A percentile compares a stretch with the other conserved stretches of the same genome.
These are phyloP conservation scores for Candida easanensis DNA, from an alignment of 805 yeast species.

Conservation along the genomic window DNA sequence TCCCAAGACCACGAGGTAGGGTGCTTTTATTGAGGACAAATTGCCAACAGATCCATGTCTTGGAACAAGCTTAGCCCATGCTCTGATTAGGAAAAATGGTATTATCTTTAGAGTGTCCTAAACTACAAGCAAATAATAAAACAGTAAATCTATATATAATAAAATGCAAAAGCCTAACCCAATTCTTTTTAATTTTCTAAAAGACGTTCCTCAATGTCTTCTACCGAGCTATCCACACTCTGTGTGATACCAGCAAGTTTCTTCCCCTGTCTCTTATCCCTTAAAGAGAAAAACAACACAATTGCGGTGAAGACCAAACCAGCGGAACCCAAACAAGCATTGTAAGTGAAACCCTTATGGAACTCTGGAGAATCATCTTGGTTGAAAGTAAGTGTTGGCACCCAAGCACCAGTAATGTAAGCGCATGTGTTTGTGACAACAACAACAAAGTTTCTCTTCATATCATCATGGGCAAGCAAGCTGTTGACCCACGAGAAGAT, in stretches of 20 bases:
- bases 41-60: too few relatives aligned
- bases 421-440: constrained; percentile 41
- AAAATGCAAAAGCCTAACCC: too few relatives aligned
- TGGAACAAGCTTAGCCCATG: too few relatives aligned
- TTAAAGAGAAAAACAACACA: neutral
- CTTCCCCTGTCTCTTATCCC: neutral
- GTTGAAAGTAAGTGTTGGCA: constrained; percentile 41
- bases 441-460: constrained; percentile 36
- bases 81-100: too few relatives aligned
- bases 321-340: constrained; percentile 4
- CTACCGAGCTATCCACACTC: too few relatives aligned
- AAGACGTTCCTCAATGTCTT: too few relatives aligned
- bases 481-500: constrained; percentile 57
- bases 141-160: too few relatives aligned
- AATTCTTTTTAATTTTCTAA: too few relatives aligned
- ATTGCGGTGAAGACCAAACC: constrained; percentile 2
- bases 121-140: too few relatives aligned
- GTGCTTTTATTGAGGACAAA: too few relatives aligned
- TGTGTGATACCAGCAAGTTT: neutral
- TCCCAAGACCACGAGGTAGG: too few relatives aligned
- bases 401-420: constrained; percentile 36
- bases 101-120: too few relatives aligned
- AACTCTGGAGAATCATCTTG: constrained; percentile 36
- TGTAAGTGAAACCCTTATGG: constrained; percentile 36
- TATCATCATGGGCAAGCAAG: constrained; percentile 34